Base-by-base conservation (phyloP, 1,284 basidiomycete species). In the Trichosporon ovoides region DNA sequence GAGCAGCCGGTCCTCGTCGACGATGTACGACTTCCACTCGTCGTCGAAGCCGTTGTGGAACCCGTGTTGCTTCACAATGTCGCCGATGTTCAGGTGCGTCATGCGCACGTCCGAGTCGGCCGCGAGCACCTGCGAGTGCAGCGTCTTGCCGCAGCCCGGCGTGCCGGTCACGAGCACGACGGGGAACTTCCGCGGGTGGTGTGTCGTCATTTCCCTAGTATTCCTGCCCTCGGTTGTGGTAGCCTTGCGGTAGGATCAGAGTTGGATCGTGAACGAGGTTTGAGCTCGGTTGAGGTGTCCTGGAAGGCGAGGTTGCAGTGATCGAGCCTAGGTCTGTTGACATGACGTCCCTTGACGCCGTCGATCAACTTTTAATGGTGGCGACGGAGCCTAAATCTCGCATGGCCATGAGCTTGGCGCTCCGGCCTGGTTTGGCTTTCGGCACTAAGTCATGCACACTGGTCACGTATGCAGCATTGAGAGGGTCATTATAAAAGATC, bases 1-100 rank as follows among this genome's bases (percentile, higher is more conserved):
- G 37, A 97, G 78, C 33, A 96, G 78, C 88, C 89, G 87, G 79
- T 98, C 96, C 75, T 99, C 96, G 73, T 98, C 92, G 3, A 97
- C 89, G 3, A 86, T 88, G 76, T 91, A 96, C 57, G 85, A 87
- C 73, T 95, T 86, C 95, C 95, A 98, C 74, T 96, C 91, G 34
- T 92, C 95, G 72, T 98, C 89, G 73, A 84, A 98, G 0, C 87
- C 85, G 65, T 89, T 85, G 72, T 94, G 88, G 20, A 96, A 83
- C 0, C 81, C 83, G 58, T 87, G 84, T 66, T 88, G 84, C 78
- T 96, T 97, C 60, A 97, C 89, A 65, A 88, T 81, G 52, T 95
- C 87, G 35, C 92, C 88, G 38, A 98, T 37, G 70, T 98, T 95
- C 73, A 98, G 83, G 74, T 96, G 88, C 66, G 80, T 80, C 57